These are phyloP conservation scores for Rubroboletus satanas DNA, from an alignment of 768 basidiomycete genomes.

Conservation along the genomic window DNA sequence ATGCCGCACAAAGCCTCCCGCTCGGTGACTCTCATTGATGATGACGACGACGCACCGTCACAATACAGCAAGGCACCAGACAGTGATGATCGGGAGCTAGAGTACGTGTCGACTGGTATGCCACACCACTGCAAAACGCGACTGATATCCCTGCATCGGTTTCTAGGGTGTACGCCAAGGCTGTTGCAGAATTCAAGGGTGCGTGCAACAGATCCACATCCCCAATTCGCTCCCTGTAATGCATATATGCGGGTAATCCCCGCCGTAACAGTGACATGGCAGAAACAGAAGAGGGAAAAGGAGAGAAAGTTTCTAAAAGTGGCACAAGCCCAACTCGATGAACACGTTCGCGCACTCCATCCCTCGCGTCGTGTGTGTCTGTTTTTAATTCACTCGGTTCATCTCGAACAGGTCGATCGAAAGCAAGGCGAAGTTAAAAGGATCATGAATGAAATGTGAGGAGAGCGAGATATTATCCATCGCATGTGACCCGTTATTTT, in stretches of 20 bases:
- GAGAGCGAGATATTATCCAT: conserved; percentile 3
- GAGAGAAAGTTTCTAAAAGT: conserved; percentile 21
- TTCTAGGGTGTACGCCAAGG: conserved; percentile 26
- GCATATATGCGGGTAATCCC: not conserved
- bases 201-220: not conserved
- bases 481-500: not conserved
- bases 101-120: conserved; percentile 12
- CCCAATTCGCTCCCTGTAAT: not conserved
- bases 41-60: conserved; percentile 12
- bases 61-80: conserved; percentile 18
- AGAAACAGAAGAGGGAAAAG: conserved; percentile 28
- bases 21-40: conserved; percentile 9
- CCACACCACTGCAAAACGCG: not conserved
- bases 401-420: conserved; percentile 15
- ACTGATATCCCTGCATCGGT: not conserved
- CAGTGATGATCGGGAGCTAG: conserved; percentile 27
- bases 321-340: conserved; percentile 24
- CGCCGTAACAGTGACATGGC: conserved; percentile 26
- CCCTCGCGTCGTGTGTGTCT: not conserved
- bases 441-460: conserved; percentile 27
- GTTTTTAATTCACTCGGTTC: not conserved
- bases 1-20: conserved; percentile 17
- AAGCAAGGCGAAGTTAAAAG: conserved; percentile 18
- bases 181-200: conserved; percentile 33
- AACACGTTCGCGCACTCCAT: conserved; percentile 13